Base-by-base conservation (phyloP, 2,329 filamentous ascomycete species). In the Lojkania enalia region DNA sequence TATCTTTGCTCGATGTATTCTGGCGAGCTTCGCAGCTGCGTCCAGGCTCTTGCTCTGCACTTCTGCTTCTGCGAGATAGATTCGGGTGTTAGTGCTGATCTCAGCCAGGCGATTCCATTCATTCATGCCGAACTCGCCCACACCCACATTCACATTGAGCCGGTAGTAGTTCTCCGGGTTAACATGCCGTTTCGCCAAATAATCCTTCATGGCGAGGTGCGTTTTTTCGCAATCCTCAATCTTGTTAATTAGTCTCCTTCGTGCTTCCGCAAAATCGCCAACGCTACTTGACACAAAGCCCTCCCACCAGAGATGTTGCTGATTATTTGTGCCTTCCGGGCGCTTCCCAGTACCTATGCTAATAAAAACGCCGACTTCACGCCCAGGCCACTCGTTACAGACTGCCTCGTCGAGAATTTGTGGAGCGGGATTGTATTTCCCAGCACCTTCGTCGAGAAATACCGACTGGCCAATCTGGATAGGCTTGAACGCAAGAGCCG, bases 91-190 rank as follows among this genome's bases (percentile, higher is more conserved):
- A 12, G 90, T 96, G 74, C 89, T 96, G 72, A 99, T 97, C 40
- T 96, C 92, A 19, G 88, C 86, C n/a, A 97, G 75, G 3, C 91
- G 83, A 60, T 89, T 83, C 94, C 94, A 99, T 67, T 97, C 94
- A 65, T 97, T 99, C 90, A 99, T 97, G 39, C 88, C 92, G 67
- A 96, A 97, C 64, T 97, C 94, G 41, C 92, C 91, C 2, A 97
- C 91, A 1, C 92, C 94, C 13, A 96, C 85, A 64, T 97, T 91
- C 30, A 97, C 94, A 54, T 99, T 99, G n/a, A 97, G 77, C 5
- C 94, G 87, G 68, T 90, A 95, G 74, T 99, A 99, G 67, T 95
- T 89, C 46, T 96, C 91, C 39, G 83, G 81, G 58, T 87, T 91
- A 48, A 97, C 88, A 19, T 86, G 83, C 23, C 90, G 83, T 66